Percentiles rank a stretch among this genome's conserved stretches.
phyloP scores from a whole-genome alignment of 169 alveolate genomes.

The Plasmodium vinckei region DNA sequence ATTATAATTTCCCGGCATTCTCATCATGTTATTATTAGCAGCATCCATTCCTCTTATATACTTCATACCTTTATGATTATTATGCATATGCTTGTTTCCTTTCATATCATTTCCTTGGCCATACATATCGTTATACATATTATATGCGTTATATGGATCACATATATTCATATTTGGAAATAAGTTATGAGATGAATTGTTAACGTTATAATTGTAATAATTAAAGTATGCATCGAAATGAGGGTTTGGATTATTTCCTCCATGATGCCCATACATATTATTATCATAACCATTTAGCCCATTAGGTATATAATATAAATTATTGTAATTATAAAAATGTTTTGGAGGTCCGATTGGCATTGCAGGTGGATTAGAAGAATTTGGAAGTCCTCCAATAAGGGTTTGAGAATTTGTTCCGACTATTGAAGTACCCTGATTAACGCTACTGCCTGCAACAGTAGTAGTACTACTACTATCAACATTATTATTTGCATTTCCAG shows the following conservation, averaged over 20 bases:
- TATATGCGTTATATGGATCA: slow-evolving; percentile 42
- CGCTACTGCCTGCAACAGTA: not conserved
- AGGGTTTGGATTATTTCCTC: slow-evolving; percentile 2
- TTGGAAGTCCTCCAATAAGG: not conserved
- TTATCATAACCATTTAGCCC: slow-evolving; percentile 52
- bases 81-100: slow-evolving; percentile 16
- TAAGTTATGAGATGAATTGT: slow-evolving; percentile 15
- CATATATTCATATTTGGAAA: slow-evolving; percentile 19
- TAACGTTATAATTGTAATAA: slow-evolving; percentile 32
- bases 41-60: slow-evolving; percentile 1
- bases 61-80: slow-evolving; percentile 23
- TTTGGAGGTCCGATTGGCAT: slow-evolving; percentile 19
- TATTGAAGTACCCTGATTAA: slow-evolving; percentile 3
- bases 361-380: not conserved
- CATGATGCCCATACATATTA: slow-evolving; percentile 23
- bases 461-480: not conserved
- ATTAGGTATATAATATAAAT: slow-evolving; percentile 55
- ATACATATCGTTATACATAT: slow-evolving; percentile 33
- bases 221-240: slow-evolving; percentile 27
- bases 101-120: slow-evolving; percentile 28
- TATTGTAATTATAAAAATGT: slow-evolving; percentile 31
- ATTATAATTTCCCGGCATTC: slow-evolving; percentile 23
- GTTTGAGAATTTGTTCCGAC: not conserved
- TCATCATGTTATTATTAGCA: slow-evolving; percentile 7
- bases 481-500: slow-evolving; percentile 6